A percentile compares a stretch with the other conserved stretches of the same genome.
These are phyloP conservation scores for Glebionis coronaria DNA, from an alignment of 129 eudicot species.

Conservation along the genomic window DNA sequence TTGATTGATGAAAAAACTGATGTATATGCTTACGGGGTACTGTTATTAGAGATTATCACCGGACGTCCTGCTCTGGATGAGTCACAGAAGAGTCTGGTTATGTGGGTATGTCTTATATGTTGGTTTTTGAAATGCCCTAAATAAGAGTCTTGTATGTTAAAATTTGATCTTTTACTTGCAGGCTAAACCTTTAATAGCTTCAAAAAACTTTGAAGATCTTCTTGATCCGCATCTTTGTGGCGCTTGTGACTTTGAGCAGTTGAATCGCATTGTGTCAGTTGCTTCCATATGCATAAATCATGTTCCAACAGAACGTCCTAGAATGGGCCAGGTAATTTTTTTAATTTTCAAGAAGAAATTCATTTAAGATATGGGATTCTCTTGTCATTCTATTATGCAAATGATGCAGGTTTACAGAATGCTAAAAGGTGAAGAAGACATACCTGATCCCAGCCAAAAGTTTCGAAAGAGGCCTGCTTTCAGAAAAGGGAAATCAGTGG, in stretches of 20 bases:
- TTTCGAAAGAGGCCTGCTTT: slow-evolving; percentile 54
- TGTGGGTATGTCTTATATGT: slow-evolving; percentile 80
- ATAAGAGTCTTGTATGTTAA: background rate
- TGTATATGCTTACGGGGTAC: slow-evolving; percentile 84
- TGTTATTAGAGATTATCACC: slow-evolving; percentile 64
- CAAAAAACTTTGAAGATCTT: slow-evolving; percentile 44
- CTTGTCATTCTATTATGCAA: slow-evolving; percentile 13
- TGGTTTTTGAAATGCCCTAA: background rate
- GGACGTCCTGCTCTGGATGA: slow-evolving; percentile 91
- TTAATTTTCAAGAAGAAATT: background rate
- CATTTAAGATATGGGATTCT: slow-evolving; percentile 6
- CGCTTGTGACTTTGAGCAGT: slow-evolving; percentile 52
- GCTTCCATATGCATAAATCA: slow-evolving; percentile 64
- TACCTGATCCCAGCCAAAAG: slow-evolving; percentile 34
- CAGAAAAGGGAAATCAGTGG: slow-evolving; percentile 46
- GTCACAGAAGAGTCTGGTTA: slow-evolving; percentile 66
- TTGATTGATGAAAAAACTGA: slow-evolving; percentile 83
- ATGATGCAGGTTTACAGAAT: slow-evolving; percentile 56
- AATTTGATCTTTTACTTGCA: slow-evolving; percentile 24
- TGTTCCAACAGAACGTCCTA: slow-evolving; percentile 61
- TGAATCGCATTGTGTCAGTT: slow-evolving; percentile 44
- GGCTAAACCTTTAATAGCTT: slow-evolving; percentile 73
- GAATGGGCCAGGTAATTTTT: slow-evolving; percentile 62
- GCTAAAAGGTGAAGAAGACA: slow-evolving; percentile 50
- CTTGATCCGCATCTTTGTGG: slow-evolving; percentile 68